phyloP scores from a whole-genome alignment of 768 basidiomycete species.

The Rickenella mellea region DNA sequence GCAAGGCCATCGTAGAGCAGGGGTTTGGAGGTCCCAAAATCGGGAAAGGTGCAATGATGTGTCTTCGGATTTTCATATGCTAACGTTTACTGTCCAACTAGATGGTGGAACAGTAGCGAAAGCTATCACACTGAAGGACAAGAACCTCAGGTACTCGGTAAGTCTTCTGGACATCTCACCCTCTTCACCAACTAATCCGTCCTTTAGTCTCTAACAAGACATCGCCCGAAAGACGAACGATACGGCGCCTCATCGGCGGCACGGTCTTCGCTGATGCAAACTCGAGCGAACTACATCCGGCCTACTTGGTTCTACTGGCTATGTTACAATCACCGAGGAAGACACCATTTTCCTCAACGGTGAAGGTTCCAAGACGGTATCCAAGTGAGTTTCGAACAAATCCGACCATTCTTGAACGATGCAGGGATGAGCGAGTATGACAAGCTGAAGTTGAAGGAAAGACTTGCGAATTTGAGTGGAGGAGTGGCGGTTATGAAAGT shows the following conservation, averaged over 20 bases:
- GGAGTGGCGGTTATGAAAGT: constrained; percentile 99
- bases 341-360: constrained; percentile 96
- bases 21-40: constrained; percentile 87
- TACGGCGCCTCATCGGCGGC: constrained; percentile 92
- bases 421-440: constrained; percentile 87
- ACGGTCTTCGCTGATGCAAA: constrained; percentile 96
- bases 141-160: constrained; percentile 96
- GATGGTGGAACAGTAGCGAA: constrained; percentile 99
- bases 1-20: constrained; percentile 98
- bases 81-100: constrained; percentile 16
- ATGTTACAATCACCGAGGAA: constrained; percentile 93
- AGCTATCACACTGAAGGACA: constrained; percentile 88
- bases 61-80: background rate
- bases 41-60: constrained; percentile 68
- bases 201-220: constrained; percentile 76
- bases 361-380: constrained; percentile 81
- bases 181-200: constrained; percentile 6
- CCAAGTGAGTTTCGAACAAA: constrained; percentile 90
- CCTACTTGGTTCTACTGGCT: constrained; percentile 84
- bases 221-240: constrained; percentile 97
- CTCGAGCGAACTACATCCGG: constrained; percentile 85
- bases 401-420: constrained; percentile 76
- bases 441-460: constrained; percentile 90
- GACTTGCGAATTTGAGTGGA: constrained; percentile 90
- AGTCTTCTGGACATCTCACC: constrained; percentile 15